These are phyloP conservation scores for Handroanthus guayacan DNA, from an alignment of 257 asterid genomes.

Conservation along the genomic window DNA sequence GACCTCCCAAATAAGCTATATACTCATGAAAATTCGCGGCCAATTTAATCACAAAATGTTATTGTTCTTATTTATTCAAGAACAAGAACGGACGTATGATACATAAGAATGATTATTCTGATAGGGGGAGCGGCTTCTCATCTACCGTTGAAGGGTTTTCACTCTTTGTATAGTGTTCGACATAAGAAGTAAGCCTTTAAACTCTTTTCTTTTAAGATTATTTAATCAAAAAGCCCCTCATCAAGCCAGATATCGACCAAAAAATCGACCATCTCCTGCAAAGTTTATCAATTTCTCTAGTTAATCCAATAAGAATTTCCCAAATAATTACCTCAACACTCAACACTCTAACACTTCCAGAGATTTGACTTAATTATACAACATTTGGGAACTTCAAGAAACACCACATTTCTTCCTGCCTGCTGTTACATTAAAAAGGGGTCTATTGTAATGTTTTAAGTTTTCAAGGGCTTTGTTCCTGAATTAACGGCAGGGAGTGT, in stretches of 20 bases:
- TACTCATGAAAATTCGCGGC: background rate
- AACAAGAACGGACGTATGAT: background rate
- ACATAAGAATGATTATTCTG: too few species aligned
- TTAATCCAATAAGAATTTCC: background rate
- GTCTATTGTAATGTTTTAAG: too few species aligned
- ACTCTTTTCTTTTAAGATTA: background rate
- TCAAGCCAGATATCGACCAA: conserved; percentile 80
- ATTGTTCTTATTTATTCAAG: background rate
- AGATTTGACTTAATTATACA: too few species aligned
- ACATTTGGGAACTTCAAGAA: too few species aligned
- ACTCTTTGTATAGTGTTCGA: background rate
- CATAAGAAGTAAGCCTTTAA: background rate
- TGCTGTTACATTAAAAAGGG: too few species aligned
- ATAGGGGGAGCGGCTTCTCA: too few species aligned
- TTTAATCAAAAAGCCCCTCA: conserved; percentile 75
- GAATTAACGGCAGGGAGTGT: too few species aligned
- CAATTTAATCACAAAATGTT: background rate
- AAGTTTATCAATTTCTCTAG: conserved; percentile 23
- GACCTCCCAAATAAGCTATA: conserved; percentile 20
- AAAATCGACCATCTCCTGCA: conserved; percentile 89
- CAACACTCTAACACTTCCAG: too few species aligned
- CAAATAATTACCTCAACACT: background rate
- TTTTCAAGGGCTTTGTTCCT: too few species aligned
- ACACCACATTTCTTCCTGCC: too few species aligned
- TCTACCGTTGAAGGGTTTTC: too few species aligned